Percentiles rank a stretch among this genome's conserved stretches.
phyloP scores from a whole-genome alignment of 2,329 filamentous ascomycete species.

The Kalaharituber pfeilii region DNA sequence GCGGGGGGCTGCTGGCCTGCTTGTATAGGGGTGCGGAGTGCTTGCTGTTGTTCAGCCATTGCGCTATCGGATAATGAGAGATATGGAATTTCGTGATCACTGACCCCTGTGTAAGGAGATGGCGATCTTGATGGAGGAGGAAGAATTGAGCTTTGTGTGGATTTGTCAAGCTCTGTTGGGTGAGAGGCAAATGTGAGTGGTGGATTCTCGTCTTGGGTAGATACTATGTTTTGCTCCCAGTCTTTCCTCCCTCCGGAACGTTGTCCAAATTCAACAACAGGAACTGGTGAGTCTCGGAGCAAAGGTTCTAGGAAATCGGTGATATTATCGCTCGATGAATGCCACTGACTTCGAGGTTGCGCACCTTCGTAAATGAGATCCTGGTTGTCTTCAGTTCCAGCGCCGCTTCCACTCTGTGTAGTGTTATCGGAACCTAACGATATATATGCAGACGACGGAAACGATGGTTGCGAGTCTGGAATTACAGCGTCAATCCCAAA shows the following conservation, averaged over 20 bases:
- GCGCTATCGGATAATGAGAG: background rate
- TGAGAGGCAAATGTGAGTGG: background rate
- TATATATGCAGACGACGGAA: background rate
- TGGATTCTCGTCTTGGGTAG: background rate
- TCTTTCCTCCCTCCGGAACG: background rate
- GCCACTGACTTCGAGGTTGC: background rate
- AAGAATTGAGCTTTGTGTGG: background rate
- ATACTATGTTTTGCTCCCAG: background rate
- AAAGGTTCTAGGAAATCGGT: background rate
- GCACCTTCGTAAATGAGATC: background rate
- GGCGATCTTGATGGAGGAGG: background rate
- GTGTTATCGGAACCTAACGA: background rate
- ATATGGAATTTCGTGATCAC: background rate
- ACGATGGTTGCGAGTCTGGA: background rate
- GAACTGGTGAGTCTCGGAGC: background rate
- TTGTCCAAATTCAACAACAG: background rate
- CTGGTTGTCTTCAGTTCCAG: background rate
- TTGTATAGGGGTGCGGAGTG: background rate
- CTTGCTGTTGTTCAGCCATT: background rate
- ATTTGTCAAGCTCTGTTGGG: background rate
- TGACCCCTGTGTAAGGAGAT: background rate
- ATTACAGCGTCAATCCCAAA: background rate
- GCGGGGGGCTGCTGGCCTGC: background rate
- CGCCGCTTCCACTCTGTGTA: background rate
- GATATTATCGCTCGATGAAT: background rate